Percentiles rank a stretch among this genome's conserved stretches.
These are phyloP conservation scores for Ophiostoma tasmaniense DNA, from an alignment of 2,329 filamentous ascomycete species.

Conservation along the genomic window DNA sequence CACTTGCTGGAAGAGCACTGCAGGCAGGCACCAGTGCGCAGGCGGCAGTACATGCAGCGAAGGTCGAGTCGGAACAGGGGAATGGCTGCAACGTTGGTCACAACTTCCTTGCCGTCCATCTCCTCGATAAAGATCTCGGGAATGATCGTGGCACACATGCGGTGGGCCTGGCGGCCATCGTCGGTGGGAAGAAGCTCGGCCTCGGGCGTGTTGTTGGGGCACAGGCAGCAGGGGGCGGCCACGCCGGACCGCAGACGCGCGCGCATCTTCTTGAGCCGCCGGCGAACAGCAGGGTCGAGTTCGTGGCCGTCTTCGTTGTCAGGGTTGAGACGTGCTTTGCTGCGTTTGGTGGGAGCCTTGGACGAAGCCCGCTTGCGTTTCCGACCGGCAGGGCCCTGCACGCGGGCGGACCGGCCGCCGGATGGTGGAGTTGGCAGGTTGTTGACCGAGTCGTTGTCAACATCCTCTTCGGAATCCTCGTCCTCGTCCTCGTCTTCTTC, in stretches of 20 bases:
- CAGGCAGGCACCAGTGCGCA: constrained; percentile 91
- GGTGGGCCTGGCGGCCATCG: constrained; percentile 78
- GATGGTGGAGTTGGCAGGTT: constrained; percentile 53
- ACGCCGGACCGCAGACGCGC: constrained; percentile 45
- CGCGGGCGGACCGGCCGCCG: constrained; percentile 32
- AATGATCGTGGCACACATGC: constrained; percentile 81
- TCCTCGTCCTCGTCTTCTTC: constrained; percentile 59
- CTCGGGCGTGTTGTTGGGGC: constrained; percentile 78
- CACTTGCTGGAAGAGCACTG: constrained; percentile 96
- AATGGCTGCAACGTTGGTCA: constrained; percentile 73
- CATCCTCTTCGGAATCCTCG: constrained; percentile 47
- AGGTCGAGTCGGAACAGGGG: constrained; percentile 81
- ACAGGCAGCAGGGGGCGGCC: constrained; percentile 66
- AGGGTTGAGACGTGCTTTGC: neutral
- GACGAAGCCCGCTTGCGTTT: constrained; percentile 58
- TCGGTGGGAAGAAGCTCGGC: constrained; percentile 81
- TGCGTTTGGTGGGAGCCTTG: constrained; percentile 9
- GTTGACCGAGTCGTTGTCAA: constrained; percentile 51
- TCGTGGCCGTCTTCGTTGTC: constrained; percentile 28
- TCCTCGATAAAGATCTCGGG: constrained; percentile 82
- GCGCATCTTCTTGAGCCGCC: constrained; percentile 67
- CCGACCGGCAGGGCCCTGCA: constrained; percentile 43
- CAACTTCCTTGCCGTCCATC: constrained; percentile 60
- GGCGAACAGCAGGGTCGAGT: constrained; percentile 19
- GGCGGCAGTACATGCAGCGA: constrained; percentile 91